Conservation (phyloP, 768 basidiomycete species). For the Asterophora lycoperdoides region DNA sequence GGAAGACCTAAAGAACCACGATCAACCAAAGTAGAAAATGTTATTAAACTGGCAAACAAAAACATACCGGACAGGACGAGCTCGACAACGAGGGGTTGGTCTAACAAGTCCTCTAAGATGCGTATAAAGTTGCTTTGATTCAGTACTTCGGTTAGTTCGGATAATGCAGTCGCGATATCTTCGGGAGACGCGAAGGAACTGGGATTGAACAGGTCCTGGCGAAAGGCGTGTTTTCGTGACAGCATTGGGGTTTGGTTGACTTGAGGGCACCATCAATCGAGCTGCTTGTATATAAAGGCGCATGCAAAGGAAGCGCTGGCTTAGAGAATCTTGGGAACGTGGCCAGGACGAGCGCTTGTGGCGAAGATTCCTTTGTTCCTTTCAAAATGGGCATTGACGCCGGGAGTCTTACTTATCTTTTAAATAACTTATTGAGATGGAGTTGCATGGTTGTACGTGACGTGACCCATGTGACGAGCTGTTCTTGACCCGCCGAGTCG, state of each 20-base stretch:
- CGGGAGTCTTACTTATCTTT: too few relatives aligned
- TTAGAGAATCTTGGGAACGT: neutral
- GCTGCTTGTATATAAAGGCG: neutral
- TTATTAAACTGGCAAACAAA: conserved; percentile 3
- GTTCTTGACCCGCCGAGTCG: too few relatives aligned
- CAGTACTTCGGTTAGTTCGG: conserved; percentile 20
- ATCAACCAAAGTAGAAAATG: neutral
- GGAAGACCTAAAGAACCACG: conserved; percentile 11
- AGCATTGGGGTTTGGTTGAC: conserved; percentile 6
- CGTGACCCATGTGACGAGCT: too few relatives aligned
- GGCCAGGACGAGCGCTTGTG: neutral
- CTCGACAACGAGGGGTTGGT: conserved; percentile 20
- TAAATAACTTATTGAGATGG: too few relatives aligned
- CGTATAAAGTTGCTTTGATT: conserved; percentile 18
- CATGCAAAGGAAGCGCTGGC: neutral
- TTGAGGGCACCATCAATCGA: conserved; percentile 9
- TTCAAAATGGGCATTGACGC: too few relatives aligned
- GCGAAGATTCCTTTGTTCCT: neutral
- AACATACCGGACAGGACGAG: conserved; percentile 23
- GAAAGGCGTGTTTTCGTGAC: conserved; percentile 20
- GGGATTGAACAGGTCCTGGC: conserved; percentile 18
- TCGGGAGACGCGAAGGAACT: conserved; percentile 13
- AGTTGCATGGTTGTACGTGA: too few relatives aligned
- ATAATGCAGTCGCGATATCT: conserved; percentile 17
- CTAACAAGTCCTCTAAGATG: conserved; percentile 21